Conservation (phyloP, 2,329 filamentous ascomycete genomes). For the Cercospora sp. region DNA sequence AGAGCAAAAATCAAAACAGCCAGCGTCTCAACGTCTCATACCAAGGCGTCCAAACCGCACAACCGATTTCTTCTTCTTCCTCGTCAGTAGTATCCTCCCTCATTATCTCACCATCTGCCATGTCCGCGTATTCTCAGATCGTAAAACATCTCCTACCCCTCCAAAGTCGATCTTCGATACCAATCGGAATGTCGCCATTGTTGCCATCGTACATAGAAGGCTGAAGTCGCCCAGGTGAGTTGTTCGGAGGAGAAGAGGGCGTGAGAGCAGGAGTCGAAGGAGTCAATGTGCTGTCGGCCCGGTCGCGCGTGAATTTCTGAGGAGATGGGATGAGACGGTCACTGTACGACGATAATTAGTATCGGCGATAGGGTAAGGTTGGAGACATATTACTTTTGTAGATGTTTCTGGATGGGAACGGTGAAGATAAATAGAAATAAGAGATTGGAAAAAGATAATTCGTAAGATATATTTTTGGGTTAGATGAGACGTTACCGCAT, state of each 20-base stretch:
- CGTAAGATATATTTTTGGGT: conserved; percentile 19
- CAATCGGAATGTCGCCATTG: conserved; percentile 23
- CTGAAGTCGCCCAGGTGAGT: neutral
- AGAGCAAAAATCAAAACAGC: conserved; percentile 17
- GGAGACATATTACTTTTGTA: conserved; percentile 13
- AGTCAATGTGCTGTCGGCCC: neutral
- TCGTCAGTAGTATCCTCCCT: neutral
- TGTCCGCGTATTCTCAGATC: conserved; percentile 28
- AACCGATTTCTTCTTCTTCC: neutral
- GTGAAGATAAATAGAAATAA: conserved; percentile 1
- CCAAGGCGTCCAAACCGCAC: conserved; percentile 20
- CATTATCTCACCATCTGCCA: conserved; percentile 17
- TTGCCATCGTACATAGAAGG: neutral
- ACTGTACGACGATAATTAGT: conserved; percentile 23
- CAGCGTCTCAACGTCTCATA: conserved; percentile 26
- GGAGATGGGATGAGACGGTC: conserved; percentile 23
- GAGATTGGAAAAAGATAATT: conserved; percentile 19
- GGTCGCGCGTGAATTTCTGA: conserved; percentile 14
- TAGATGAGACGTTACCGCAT: conserved; percentile 59
- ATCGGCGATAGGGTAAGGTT: conserved; percentile 10
- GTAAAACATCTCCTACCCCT: conserved; percentile 11
- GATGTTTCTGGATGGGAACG: conserved; percentile 16
- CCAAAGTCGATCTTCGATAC: conserved; percentile 14
- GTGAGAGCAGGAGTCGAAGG: neutral
- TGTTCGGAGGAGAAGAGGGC: neutral